Evolutionary conservation across 495 filamentous ascomycete genomes (phyloP), one percentile per base, ranked within the genome.

Genomic region (Penicillium daleae): DNA sequence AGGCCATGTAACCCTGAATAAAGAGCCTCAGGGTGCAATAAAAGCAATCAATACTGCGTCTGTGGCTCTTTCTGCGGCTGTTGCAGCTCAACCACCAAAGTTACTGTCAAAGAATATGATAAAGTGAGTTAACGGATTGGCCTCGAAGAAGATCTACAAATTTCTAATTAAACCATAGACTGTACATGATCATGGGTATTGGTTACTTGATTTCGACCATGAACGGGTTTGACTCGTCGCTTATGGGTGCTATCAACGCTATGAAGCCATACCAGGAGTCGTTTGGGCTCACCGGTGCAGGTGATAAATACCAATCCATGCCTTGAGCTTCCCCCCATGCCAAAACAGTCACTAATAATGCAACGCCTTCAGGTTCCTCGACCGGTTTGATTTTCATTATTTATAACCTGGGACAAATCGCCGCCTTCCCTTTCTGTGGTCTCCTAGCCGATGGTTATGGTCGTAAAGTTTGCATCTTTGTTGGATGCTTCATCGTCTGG

Each of bases 401-500:
- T n/a, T 53, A 53, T 24, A 53, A 54, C 24, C 31, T 56, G 1
- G 54, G 54, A n/a, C 54, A 42, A 31, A 56, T 56, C 17, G 33
- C 37, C 4, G 54, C 54, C 12, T 56, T 56, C 37, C 54, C 54
- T 1, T 40, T 56, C 31, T 39, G 33, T 5, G 33, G 33, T n/a
- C 37, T 39, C 5, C 21, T 0, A 75, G 40, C 40, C 32, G 57
- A 59, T 29, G 35, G 40, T n/a, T 49, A 33, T 21, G 76, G 87
- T 81, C 84, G 89, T 9, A 80, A 83, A 56, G 76, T 83, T 66
- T 88, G 89, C 19, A 90, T 92, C 76, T 84, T 84, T 59, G 73
- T 86, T 32, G 88, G 88, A 26, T 81, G 82, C 29, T 57, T 82
- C 13, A 74, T 88, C 58, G 85, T 89, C 67, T 80, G 88, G 53